phyloP scores from a whole-genome alignment of 1,139 yeast species.

The Geotrichum klebahnii region DNA sequence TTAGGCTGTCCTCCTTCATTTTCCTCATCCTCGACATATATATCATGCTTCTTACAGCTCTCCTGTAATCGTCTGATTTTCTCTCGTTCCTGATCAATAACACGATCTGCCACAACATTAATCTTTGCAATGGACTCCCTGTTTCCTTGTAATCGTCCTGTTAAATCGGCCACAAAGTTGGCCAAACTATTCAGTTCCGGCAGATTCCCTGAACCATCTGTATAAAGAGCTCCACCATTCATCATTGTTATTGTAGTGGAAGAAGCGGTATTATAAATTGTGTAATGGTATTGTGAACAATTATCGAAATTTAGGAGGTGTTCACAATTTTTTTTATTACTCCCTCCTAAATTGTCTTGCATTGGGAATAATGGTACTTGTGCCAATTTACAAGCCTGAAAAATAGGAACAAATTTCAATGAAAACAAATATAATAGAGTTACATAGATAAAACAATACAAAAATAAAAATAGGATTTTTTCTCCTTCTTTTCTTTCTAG shows the following conservation, averaged over 20 bases:
- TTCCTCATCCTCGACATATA: too few relatives aligned
- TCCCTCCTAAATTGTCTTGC: too few relatives aligned
- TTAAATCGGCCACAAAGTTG: slow-evolving; percentile 15
- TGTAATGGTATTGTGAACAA: too few relatives aligned
- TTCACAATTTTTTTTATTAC: too few relatives aligned
- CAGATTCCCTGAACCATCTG: slow-evolving; percentile 18
- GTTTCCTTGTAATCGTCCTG: slow-evolving; percentile 9
- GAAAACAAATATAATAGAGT: too few relatives aligned
- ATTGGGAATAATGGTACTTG: too few relatives aligned
- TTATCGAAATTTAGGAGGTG: too few relatives aligned
- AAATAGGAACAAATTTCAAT: too few relatives aligned
- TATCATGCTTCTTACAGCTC: slow-evolving; percentile 3
- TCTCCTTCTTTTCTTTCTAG: slow-evolving; percentile 4
- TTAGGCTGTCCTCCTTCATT: neutral
- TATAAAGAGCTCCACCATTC: slow-evolving; percentile 18
- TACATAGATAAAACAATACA: too few relatives aligned
- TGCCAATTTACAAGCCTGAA: too few relatives aligned
- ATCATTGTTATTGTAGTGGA: slow-evolving; percentile 6
- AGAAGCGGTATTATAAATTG: too few relatives aligned
- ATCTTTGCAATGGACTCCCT: slow-evolving; percentile 14
- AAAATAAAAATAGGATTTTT: neutral
- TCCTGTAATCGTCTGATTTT: slow-evolving; percentile 4
- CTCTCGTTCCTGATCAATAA: slow-evolving; percentile 6
- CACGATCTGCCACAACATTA: slow-evolving; percentile 15
- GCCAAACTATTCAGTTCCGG: slow-evolving; percentile 15